A percentile compares a stretch with the other conserved stretches of the same genome.
These are phyloP conservation scores for Massariosphaeria phaeospora DNA, from an alignment of 495 filamentous ascomycete species.

Conservation along the genomic window DNA sequence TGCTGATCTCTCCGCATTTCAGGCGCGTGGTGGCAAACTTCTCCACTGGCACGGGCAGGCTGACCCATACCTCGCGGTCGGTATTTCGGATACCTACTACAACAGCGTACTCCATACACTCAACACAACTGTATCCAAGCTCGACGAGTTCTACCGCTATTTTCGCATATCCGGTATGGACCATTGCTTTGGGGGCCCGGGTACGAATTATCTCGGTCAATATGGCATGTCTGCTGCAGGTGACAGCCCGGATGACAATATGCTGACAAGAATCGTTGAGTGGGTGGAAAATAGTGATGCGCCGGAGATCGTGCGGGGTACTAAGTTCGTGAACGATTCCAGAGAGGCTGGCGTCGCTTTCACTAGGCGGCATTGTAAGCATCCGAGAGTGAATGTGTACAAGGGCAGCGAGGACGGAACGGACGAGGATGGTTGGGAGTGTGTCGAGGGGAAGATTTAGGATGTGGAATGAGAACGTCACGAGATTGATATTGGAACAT, in stretches of 20 bases:
- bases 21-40: slow-evolving; percentile 28
- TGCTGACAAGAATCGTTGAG: slow-evolving; percentile 5
- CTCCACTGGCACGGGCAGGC: slow-evolving; percentile 33
- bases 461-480: too few relatives aligned
- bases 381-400: slow-evolving; percentile 1
- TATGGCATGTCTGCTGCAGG: not conserved
- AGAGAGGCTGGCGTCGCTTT: not conserved
- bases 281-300: slow-evolving; percentile 8
- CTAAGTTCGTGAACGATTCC: slow-evolving; percentile 12
- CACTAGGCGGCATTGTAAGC: slow-evolving; percentile 12
- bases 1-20: slow-evolving; percentile 27
- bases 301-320: slow-evolving; percentile 8
- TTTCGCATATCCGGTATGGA: not conserved
- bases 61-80: slow-evolving; percentile 29
- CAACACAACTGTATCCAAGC: slow-evolving; percentile 12
- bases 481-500: too few relatives aligned
- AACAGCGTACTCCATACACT: slow-evolving; percentile 45
- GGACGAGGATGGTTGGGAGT: slow-evolving; percentile 10
- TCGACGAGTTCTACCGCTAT: slow-evolving; percentile 9
- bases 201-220: slow-evolving; percentile 3
- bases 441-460: slow-evolving; percentile 3
- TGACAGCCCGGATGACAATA: slow-evolving; percentile 5
- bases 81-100: slow-evolving; percentile 30
- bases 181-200: slow-evolving; percentile 4
- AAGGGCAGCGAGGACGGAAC: not conserved